phyloP scores from a whole-genome alignment of 495 filamentous ascomycete species.

The Aspergillus kassunensis region DNA sequence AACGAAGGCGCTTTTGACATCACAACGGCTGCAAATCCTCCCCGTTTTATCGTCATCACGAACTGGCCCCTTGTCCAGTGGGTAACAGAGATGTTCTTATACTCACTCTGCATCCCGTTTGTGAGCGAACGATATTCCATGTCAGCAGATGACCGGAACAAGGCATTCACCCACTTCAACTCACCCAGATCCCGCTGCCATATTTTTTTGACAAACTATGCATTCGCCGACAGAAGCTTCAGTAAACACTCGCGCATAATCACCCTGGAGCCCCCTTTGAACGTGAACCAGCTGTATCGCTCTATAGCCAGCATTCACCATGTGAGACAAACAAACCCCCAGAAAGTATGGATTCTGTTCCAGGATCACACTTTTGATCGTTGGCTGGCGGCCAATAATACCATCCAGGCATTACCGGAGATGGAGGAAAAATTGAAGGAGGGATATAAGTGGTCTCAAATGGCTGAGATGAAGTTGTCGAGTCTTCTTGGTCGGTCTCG shows the following conservation, averaged over 20 bases:
- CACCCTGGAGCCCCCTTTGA: slow-evolving; percentile 4
- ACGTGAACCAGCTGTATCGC: slow-evolving; percentile 1
- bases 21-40: neutral
- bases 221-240: neutral
- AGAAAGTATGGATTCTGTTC: slow-evolving; percentile 14
- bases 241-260: slow-evolving; percentile 4
- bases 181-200: neutral
- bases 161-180: neutral
- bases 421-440: neutral
- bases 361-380: slow-evolving; percentile 14
- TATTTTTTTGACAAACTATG: slow-evolving; percentile 10
- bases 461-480: neutral
- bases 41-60: neutral
- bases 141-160: neutral
- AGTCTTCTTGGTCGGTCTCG: no score
- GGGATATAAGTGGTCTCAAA: neutral
- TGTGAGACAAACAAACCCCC: slow-evolving; percentile 3
- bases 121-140: neutral
- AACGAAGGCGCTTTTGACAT: neutral
- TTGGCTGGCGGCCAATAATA: slow-evolving; percentile 1
- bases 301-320: slow-evolving; percentile 11
- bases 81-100: neutral
- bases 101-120: neutral
- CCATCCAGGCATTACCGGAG: neutral
- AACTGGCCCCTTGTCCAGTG: neutral